A percentile compares a stretch with the other conserved stretches of the same genome.
These are phyloP conservation scores for Arctium minus DNA, from an alignment of 129 eudicot genomes.

Conservation along the genomic window DNA sequence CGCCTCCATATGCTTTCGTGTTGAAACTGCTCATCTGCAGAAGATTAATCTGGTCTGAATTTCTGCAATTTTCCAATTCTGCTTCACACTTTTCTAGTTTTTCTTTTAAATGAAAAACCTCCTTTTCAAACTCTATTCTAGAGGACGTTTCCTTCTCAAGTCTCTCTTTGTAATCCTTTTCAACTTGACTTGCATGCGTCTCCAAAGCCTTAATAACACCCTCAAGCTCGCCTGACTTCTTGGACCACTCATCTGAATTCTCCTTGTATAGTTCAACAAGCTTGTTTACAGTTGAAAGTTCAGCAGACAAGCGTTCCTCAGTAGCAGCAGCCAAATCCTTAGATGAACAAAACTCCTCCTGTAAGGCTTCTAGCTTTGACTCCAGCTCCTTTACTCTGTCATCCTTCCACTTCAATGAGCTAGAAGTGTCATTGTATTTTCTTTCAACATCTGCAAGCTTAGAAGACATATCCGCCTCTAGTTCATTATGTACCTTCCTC, in stretches of 20 bases:
- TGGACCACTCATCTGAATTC: slow-evolving; percentile 94
- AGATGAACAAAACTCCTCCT: slow-evolving; percentile 62
- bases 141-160: slow-evolving; percentile 64
- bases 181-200: slow-evolving; percentile 77
- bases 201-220: slow-evolving; percentile 94
- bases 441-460: slow-evolving; percentile 75
- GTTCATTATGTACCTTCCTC: slow-evolving; percentile 56
- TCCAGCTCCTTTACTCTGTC: slow-evolving; percentile 69
- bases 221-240: slow-evolving; percentile 96
- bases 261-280: slow-evolving; percentile 87
- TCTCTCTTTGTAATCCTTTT: slow-evolving; percentile 72
- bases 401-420: slow-evolving; percentile 58
- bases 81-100: slow-evolving; percentile 57
- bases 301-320: slow-evolving; percentile 67
- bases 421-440: slow-evolving; percentile 45
- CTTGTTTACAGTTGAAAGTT: slow-evolving; percentile 76
- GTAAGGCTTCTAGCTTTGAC: slow-evolving; percentile 55
- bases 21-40: slow-evolving; percentile 53
- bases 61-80: slow-evolving; percentile 58
- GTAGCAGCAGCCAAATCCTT: slow-evolving; percentile 66
- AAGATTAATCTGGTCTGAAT: slow-evolving; percentile 51
- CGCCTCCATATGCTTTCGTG: slow-evolving; percentile 33
- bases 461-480: slow-evolving; percentile 81
- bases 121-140: slow-evolving; percentile 56
- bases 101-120: slow-evolving; percentile 48